Percentiles rank a stretch among this genome's conserved stretches.
These are phyloP conservation scores for Vitis amurensis DNA, from an alignment of 164 flowering plant species.

Conservation along the genomic window DNA sequence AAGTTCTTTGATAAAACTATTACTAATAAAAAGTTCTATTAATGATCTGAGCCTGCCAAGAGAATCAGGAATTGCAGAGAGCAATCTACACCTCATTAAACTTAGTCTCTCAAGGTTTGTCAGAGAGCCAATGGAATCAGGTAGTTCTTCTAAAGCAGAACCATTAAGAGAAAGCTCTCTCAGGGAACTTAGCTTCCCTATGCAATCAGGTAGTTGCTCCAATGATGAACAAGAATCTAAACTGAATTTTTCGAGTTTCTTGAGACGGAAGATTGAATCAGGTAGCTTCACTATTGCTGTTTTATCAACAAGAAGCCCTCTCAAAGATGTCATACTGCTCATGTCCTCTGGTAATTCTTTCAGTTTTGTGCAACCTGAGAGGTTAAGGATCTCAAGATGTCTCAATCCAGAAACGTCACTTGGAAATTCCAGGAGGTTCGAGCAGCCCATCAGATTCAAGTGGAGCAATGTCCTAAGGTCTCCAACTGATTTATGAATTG, in stretches of 20 bases:
- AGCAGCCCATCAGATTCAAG: constrained; percentile 30
- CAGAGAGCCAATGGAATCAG: constrained; percentile 29
- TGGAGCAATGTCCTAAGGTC: constrained; percentile 16
- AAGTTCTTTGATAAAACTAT: constrained; percentile 20
- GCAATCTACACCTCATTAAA: constrained; percentile 21
- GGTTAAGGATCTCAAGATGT: constrained; percentile 27
- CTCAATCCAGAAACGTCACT: constrained; percentile 36
- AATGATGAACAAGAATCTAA: constrained; percentile 20
- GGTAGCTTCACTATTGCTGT: constrained; percentile 31
- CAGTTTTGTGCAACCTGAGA: constrained; percentile 34
- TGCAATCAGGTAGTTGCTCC: constrained; percentile 22
- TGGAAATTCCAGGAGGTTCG: constrained; percentile 28
- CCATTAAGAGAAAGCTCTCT: constrained; percentile 21
- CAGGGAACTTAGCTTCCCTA: constrained; percentile 22
- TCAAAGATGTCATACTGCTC: constrained; percentile 26
- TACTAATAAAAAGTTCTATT: constrained; percentile 14
- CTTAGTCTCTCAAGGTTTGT: constrained; percentile 28
- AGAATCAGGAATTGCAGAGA: constrained; percentile 27
- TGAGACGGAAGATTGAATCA: constrained; percentile 24
- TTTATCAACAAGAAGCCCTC: constrained; percentile 22
- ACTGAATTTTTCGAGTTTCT: constrained; percentile 28
- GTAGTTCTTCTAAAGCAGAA: constrained; percentile 26
- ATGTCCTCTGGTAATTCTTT: constrained; percentile 28
- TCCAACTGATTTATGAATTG: constrained; percentile 30
- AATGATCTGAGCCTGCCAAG: constrained; percentile 29